Evolutionary conservation across 768 basidiomycete genomes (phyloP), one percentile per base, ranked within the genome.

Genomic region (Glaciozyma martinii): DNA sequence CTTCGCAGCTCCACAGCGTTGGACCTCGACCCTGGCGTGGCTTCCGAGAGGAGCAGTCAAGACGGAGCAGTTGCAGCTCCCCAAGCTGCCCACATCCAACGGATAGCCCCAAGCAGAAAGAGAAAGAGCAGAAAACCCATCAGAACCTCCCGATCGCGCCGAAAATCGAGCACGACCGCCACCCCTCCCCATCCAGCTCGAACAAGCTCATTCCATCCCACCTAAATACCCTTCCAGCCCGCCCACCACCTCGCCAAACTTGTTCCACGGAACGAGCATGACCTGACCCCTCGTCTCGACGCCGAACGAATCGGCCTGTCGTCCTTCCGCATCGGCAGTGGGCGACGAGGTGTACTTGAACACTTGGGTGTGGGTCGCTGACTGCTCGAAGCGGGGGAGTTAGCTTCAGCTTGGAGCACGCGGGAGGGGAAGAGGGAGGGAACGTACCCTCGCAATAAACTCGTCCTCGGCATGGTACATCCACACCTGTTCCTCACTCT

Each of bases 391-490:
- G 23, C 32, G 13, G 40, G 21, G 6, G 44, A 27, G 59, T 53
- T 32, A 19, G 40, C 29, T 10, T 16, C 5, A 27, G 5, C n/a
- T 15, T 25, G 12, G 5, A 7, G 29, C 54, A 57, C n/a, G 47
- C 15, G 19, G 23, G 3, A 40, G 27, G 37, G 33, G n/a, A 25
- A 57, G n/a, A n/a, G 23, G 40, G 23, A 18, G 6, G 30, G 40
- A 3, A 70, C 82, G 53, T 58, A 88, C 89, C 78, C 83, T 77
- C 62, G 82, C 80, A 59, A 91, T 84, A 49, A 79, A 79, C 49
- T 86, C 85, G 75, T 95, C 92, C 75, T 95, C 93, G 0, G 87
- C 85, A 73, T 95, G 91, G 78, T 89, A 94, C 3, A 84, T 78
- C 72, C 85, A 87, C 8, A 84, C 78, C 0, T 85, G 82, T 60